phyloP scores from a whole-genome alignment of 768 basidiomycete genomes.

The Suillus brevipes region DNA sequence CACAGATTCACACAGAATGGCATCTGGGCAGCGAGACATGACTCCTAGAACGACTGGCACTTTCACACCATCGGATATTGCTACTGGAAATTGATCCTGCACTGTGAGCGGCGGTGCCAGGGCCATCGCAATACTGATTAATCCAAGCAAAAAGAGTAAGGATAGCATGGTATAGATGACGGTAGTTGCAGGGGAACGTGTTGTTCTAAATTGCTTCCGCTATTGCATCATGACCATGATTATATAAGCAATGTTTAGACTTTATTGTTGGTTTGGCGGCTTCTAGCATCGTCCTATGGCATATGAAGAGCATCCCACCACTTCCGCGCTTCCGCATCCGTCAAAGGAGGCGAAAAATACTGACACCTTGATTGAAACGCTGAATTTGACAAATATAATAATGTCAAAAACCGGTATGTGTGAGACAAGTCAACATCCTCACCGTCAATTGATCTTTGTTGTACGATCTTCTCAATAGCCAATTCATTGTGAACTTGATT shows the following conservation, averaged over 20 bases:
- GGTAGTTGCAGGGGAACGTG: constrained; percentile 13
- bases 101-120: constrained; percentile 17
- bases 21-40: constrained; percentile 81
- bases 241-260: constrained; percentile 1
- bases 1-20: constrained; percentile 73
- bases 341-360: constrained; percentile 69
- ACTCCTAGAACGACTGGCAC: constrained; percentile 58
- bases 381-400: constrained; percentile 31
- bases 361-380: constrained; percentile 79
- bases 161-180: constrained; percentile 23
- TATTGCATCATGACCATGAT: constrained; percentile 23
- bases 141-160: constrained; percentile 18
- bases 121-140: constrained; percentile 18
- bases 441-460: constrained; percentile 72
- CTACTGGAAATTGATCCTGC: constrained; percentile 20
- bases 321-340: constrained; percentile 55
- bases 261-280: background rate
- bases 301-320: constrained; percentile 51
- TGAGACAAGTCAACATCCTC: constrained; percentile 24
- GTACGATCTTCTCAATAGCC: constrained; percentile 69
- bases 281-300: constrained; percentile 22
- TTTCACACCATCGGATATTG: constrained; percentile 30
- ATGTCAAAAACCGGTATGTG: constrained; percentile 16
- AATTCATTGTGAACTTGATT: constrained; percentile 77
- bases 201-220: constrained; percentile 7